Evolutionary conservation across 2,329 filamentous ascomycete species (phyloP).

Genomic region (Sporothrix dimorphospora): DNA sequence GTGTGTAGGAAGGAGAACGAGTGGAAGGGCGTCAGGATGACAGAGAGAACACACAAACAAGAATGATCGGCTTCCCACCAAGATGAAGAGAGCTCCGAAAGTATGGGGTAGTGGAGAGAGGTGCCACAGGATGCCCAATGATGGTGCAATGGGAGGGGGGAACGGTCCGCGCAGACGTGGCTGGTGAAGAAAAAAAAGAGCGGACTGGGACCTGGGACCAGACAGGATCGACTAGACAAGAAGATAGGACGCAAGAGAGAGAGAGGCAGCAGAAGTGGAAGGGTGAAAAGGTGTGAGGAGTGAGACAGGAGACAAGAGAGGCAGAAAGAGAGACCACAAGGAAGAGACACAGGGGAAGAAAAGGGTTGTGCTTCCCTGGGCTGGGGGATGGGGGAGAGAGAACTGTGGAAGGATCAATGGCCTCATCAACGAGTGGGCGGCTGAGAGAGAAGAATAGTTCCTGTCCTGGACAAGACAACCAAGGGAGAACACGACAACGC

Average conservation of each 20-base stretch:
- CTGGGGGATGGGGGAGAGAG: neutral
- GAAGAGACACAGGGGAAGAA: no score
- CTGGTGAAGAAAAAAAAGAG: neutral
- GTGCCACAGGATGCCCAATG: neutral
- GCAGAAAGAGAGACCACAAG: neutral
- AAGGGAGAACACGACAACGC: neutral
- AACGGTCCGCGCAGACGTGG: no score
- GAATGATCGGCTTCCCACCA: neutral
- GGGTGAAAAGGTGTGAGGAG: neutral
- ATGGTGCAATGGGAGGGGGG: no score
- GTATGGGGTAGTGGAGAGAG: constrained; percentile 5
- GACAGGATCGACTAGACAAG: neutral
- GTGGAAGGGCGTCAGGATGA: neutral
- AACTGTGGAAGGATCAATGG: neutral
- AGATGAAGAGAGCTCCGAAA: neutral
- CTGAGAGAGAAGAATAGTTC: neutral
- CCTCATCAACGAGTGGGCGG: no score
- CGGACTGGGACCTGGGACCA: neutral
- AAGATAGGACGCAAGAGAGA: neutral
- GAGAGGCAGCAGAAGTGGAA: neutral
- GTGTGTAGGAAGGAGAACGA: neutral
- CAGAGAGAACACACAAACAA: neutral
- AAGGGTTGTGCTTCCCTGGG: neutral
- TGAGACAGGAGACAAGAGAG: neutral
- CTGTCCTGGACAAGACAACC: neutral